Evolutionary conservation across 805 yeast genomes (phyloP).

Genomic region (Metschnikowia continentalis): DNA sequence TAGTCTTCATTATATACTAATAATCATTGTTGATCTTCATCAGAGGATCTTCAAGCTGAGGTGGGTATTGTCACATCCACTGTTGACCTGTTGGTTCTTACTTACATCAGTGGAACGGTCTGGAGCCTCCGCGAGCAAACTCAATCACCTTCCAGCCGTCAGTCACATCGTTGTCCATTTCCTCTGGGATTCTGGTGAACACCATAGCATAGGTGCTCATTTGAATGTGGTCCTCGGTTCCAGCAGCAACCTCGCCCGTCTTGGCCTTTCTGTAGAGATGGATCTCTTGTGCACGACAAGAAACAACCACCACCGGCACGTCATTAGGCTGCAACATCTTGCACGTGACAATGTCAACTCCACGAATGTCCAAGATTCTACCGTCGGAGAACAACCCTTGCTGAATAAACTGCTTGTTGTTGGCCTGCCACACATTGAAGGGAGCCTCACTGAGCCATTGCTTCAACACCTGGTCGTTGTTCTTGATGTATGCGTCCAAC

Average conservation of each 20-base stretch:
- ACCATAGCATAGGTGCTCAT: constrained; percentile 96
- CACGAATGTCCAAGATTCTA: constrained; percentile 87
- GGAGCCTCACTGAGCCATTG: constrained; percentile 97
- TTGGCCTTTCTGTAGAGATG: constrained; percentile 83
- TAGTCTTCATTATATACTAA: too few species aligned
- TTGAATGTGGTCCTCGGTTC: constrained; percentile 88
- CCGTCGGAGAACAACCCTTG: constrained; percentile 92
- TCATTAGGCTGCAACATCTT: constrained; percentile 87
- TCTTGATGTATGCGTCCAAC: constrained; percentile 89
- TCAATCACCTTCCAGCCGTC: constrained; percentile 97
- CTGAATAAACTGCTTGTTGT: constrained; percentile 86
- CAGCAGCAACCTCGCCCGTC: constrained; percentile 94
- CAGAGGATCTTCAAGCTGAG: too few species aligned
- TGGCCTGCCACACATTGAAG: constrained; percentile 87
- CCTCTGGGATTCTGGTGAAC: constrained; percentile 87
- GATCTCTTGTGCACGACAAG: constrained; percentile 95
- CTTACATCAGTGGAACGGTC: constrained; percentile 53
- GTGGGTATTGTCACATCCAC: background rate
- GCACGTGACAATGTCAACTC: constrained; percentile 86
- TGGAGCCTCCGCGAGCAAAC: constrained; percentile 89
- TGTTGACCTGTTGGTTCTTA: too few species aligned
- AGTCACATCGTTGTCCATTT: constrained; percentile 82
- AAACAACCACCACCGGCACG: constrained; percentile 86
- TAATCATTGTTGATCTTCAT: too few species aligned
- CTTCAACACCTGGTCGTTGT: constrained; percentile 79